These are phyloP conservation scores for Paramecium sonneborni DNA, from an alignment of 73 alveolate genomes.

Conservation along the genomic window DNA sequence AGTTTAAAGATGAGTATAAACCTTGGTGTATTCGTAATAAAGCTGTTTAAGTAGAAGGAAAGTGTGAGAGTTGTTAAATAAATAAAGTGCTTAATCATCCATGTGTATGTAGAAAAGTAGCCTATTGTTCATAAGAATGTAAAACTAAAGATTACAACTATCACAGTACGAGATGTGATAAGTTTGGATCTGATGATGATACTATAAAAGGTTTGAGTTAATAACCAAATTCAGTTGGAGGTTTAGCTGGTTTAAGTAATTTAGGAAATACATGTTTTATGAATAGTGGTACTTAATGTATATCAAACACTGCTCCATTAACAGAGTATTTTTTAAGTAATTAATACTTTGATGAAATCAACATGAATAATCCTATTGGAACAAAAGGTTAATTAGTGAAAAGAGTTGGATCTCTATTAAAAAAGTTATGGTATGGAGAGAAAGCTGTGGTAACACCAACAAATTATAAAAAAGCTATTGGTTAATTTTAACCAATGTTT, in stretches of 20 bases:
- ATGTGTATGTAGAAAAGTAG: constrained; percentile 75
- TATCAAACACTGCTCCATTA: constrained; percentile 85
- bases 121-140: constrained; percentile 74
- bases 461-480: constrained; percentile 59
- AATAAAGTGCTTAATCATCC: constrained; percentile 58
- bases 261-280: constrained; percentile 99
- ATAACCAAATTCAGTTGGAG: constrained; percentile 57
- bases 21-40: constrained; percentile 55
- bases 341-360: constrained; percentile 79
- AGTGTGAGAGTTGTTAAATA: constrained; percentile 74
- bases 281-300: constrained; percentile 95
- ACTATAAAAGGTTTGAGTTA: background rate
- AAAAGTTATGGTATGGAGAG: constrained; percentile 65
- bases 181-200: constrained; percentile 63
- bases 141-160: constrained; percentile 71
- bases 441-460: constrained; percentile 42
- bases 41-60: constrained; percentile 59
- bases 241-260: constrained; percentile 91
- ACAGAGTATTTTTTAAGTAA: constrained; percentile 86
- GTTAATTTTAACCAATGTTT: constrained; percentile 60
- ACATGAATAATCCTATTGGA: constrained; percentile 91
- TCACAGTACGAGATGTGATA: constrained; percentile 75
- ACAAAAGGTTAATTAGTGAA: constrained; percentile 82
- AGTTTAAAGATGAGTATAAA: background rate
- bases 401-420: constrained; percentile 42